phyloP scores from a whole-genome alignment of 345 rosid genomes.

The Aethionema arabicum region DNA sequence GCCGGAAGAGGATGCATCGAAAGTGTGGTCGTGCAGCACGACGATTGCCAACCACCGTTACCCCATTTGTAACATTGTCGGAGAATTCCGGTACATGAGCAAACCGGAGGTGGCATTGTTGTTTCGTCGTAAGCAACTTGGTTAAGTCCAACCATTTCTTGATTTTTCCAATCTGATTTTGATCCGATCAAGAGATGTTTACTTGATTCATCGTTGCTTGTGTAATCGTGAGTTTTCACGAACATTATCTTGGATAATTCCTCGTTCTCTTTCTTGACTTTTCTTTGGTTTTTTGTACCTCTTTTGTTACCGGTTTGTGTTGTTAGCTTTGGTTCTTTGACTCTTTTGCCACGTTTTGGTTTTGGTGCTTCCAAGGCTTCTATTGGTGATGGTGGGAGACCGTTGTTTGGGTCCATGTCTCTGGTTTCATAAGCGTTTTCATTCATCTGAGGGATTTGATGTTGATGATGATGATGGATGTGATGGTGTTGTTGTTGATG shows the following conservation, averaged over 20 bases:
- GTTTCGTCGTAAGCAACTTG: conserved; percentile 89
- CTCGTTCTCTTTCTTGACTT: conserved; percentile 75
- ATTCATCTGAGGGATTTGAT: conserved; percentile 52
- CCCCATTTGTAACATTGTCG: conserved; percentile 99
- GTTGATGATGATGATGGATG: conserved; percentile 69
- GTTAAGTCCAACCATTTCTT: conserved; percentile 80
- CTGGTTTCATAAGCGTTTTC: conserved; percentile 59
- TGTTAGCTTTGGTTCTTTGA: conserved; percentile 59
- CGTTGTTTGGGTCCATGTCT: conserved; percentile 56
- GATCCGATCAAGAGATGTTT: conserved; percentile 46
- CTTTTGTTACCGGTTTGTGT: conserved; percentile 52
- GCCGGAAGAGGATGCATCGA: conserved; percentile 89
- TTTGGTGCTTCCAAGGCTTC: conserved; percentile 54
- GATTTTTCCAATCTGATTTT: conserved; percentile 82
- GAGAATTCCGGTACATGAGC: conserved; percentile 86
- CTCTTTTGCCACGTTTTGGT: conserved; percentile 64
- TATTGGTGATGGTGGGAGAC: conserved; percentile 48
- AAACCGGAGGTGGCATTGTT: conserved; percentile 86
- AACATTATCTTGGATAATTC: conserved; percentile 60
- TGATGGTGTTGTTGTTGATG: conserved; percentile 44
- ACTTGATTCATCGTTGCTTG: conserved; percentile 46
- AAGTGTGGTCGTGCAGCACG: conserved; percentile 91
- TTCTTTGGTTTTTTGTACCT: conserved; percentile 59
- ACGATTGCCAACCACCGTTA: conserved; percentile 97
- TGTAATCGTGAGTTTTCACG: conserved; percentile 60